Conservation (phyloP, 1,284 basidiomycete genomes). For the Caloboletus firmus region DNA sequence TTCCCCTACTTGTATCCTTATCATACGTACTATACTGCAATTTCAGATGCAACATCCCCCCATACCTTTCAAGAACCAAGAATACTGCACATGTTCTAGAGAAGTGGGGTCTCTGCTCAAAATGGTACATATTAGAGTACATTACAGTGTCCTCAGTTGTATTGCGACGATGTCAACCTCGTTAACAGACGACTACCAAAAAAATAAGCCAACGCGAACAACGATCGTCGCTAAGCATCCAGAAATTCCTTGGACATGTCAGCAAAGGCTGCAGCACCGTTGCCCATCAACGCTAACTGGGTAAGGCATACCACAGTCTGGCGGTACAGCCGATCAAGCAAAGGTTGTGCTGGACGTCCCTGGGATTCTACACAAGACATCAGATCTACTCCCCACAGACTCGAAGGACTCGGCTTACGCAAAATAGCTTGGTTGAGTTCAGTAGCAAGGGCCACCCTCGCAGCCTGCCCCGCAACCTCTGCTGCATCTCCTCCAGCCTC, state of each 20-base stretch:
- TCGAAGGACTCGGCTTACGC: slow-evolving; percentile 47
- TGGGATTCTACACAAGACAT: slow-evolving; percentile 60
- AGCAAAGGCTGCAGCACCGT: slow-evolving; percentile 75
- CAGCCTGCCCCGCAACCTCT: slow-evolving; percentile 64
- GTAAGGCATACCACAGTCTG: slow-evolving; percentile 65
- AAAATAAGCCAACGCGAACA: neutral
- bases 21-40: slow-evolving; percentile 16
- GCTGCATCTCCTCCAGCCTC: slow-evolving; percentile 61
- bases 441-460: slow-evolving; percentile 64
- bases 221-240: slow-evolving; percentile 33
- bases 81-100: neutral
- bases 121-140: slow-evolving; percentile 16
- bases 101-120: slow-evolving; percentile 18
- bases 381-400: slow-evolving; percentile 4
- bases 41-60: slow-evolving; percentile 6
- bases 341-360: slow-evolving; percentile 66
- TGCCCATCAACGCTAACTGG: slow-evolving; percentile 67
- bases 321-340: slow-evolving; percentile 73
- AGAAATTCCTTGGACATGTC: slow-evolving; percentile 74
- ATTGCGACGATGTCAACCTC: slow-evolving; percentile 1
- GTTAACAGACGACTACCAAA: neutral
- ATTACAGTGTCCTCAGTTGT: slow-evolving; percentile 16
- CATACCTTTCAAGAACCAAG: neutral
- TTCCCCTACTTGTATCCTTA: slow-evolving; percentile 33
- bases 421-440: slow-evolving; percentile 81